Evolutionary conservation across 306 rosid genomes (phyloP).

Genomic region (Pachyrhizus erosus): DNA sequence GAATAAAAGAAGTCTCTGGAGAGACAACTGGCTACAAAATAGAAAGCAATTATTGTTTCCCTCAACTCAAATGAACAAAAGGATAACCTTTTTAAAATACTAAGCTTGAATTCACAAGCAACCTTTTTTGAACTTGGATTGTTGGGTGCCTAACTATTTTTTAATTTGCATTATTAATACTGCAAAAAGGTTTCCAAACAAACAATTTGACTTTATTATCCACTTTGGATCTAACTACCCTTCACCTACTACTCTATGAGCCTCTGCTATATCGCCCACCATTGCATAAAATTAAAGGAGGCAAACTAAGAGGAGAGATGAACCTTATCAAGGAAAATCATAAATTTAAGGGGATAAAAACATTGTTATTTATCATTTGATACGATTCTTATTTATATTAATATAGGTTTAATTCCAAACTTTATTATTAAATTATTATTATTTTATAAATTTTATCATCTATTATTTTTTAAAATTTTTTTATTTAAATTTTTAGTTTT

Average conservation of each 20-base stretch:
- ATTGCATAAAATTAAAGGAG: neutral
- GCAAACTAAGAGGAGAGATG: neutral
- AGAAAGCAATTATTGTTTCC: neutral
- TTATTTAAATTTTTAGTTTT: no score
- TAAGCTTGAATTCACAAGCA: neutral
- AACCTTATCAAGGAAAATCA: neutral
- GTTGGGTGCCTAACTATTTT: neutral
- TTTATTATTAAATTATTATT: no score
- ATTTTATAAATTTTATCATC: no score
- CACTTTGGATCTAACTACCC: neutral
- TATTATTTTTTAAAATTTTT: neutral
- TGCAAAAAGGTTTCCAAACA: neutral
- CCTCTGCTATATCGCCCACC: neutral
- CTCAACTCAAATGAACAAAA: neutral
- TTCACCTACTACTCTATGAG: neutral
- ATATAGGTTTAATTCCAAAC: no score
- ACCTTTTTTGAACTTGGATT: neutral
- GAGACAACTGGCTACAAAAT: constrained; percentile 13
- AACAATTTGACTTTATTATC: neutral
- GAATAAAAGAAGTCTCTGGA: neutral
- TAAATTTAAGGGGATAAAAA: neutral
- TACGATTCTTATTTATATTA: neutral
- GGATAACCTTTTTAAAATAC: neutral
- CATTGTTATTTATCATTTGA: neutral
- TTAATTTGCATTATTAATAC: neutral